Conservation (phyloP, 192 early-diverging fungal species). For the Coemansia asiatica region DNA sequence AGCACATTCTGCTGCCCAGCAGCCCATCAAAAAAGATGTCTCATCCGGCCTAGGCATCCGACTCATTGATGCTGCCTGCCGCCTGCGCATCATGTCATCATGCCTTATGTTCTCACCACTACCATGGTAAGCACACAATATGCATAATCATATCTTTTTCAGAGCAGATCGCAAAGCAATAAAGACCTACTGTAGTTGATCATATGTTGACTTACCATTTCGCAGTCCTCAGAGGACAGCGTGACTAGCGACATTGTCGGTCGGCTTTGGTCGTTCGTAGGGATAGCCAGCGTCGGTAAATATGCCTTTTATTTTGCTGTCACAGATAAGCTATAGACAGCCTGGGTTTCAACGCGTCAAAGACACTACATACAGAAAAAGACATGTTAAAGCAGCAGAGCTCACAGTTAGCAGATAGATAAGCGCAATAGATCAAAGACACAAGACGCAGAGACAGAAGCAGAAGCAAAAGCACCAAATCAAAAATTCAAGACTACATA, state of each 20-base stretch:
- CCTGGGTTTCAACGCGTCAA: not conserved
- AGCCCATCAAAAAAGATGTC: no score
- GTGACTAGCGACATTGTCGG: conserved; percentile 39
- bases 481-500: not conserved
- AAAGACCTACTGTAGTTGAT: not conserved
- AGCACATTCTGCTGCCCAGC: no score
- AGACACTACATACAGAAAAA: not conserved
- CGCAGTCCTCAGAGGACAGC: conserved; percentile 52
- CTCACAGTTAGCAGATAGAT: not conserved
- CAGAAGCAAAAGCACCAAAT: no score
- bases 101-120: no score
- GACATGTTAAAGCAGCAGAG: not conserved
- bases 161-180: not conserved
- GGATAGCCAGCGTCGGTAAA: conserved; percentile 6
- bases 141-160: not conserved
- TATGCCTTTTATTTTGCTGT: not conserved
- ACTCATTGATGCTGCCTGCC: no score
- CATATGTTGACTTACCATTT: conserved; percentile 38
- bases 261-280: not conserved
- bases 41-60: no score
- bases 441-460: not conserved
- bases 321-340: not conserved
- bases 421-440: not conserved
- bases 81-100: no score
- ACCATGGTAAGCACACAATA: no score